A percentile compares a stretch with the other conserved stretches of the same genome.
These are phyloP conservation scores for Camellia japonica DNA, from an alignment of 148 eudicot genomes.

Conservation along the genomic window DNA sequence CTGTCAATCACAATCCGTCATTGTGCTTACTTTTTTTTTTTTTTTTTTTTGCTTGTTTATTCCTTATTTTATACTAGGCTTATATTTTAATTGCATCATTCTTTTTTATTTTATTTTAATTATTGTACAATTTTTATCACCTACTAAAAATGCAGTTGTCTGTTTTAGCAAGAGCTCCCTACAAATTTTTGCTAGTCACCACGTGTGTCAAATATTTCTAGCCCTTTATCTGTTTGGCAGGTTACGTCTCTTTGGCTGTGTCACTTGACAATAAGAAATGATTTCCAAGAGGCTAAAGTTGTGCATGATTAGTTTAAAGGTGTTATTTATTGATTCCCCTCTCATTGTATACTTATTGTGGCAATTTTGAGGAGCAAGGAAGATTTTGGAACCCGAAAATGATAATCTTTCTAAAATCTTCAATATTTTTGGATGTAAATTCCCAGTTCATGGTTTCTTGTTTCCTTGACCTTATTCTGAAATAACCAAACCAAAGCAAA, in stretches of 20 bases:
- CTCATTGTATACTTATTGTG: neutral
- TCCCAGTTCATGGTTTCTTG: neutral
- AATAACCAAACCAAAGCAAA: too few relatives aligned
- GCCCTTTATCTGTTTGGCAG: slow-evolving; percentile 21
- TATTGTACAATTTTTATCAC: neutral
- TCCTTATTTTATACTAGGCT: neutral
- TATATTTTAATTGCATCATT: neutral
- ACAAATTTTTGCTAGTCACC: neutral
- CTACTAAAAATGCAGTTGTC: neutral
- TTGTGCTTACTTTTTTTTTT: neutral
- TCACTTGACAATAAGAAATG: slow-evolving; percentile 44
- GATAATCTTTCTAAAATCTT: slow-evolving; percentile 42
- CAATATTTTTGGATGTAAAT: slow-evolving; percentile 46
- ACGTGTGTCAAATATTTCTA: neutral
- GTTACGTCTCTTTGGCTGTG: slow-evolving; percentile 41
- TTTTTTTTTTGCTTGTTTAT: neutral
- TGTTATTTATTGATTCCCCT: neutral
- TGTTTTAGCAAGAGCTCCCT: neutral
- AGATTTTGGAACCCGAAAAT: slow-evolving; percentile 39
- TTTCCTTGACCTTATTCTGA: neutral
- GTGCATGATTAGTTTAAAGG: slow-evolving; percentile 40
- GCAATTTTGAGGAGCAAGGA: slow-evolving; percentile 39
- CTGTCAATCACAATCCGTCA: neutral
- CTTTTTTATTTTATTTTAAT: neutral
- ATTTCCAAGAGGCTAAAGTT: slow-evolving; percentile 44